These are phyloP conservation scores for Heliamphora exappendiculata DNA, from an alignment of 148 eudicot species.

Conservation along the genomic window DNA sequence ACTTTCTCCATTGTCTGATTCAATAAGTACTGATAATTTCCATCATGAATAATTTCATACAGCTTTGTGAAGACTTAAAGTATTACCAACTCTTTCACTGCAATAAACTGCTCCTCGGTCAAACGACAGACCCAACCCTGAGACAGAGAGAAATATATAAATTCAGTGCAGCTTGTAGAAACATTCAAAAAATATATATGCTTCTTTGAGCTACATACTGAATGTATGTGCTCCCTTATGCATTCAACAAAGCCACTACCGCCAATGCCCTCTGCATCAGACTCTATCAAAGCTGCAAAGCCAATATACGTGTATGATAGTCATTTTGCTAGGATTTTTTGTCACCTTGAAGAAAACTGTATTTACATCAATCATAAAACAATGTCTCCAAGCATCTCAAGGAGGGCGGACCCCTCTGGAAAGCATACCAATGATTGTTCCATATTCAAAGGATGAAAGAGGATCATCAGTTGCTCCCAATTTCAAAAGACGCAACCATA, in stretches of 20 bases:
- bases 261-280: constrained; percentile 99
- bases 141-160: constrained; percentile 6
- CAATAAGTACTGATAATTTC: not conserved
- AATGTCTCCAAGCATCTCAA: not conserved
- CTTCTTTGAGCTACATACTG: constrained; percentile 43
- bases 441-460: constrained; percentile 95
- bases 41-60: not conserved
- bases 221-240: constrained; percentile 94
- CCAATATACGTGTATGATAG: not conserved
- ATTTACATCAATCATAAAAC: not conserved
- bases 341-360: not conserved
- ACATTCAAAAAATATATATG: not conserved
- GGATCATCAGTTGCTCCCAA: constrained; percentile 96
- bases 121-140: constrained; percentile 91
- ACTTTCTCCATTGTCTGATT: not conserved
- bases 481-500: constrained; percentile 94
- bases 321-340: constrained; percentile 2
- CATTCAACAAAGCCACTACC: constrained; percentile 99
- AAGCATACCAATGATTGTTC: constrained; percentile 82
- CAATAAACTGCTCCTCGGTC: constrained; percentile 98
- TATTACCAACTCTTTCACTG: constrained; percentile 95
- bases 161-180: not conserved
- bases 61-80: not conserved
- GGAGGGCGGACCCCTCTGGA: constrained; percentile 4
- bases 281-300: constrained; percentile 93